phyloP scores from a whole-genome alignment of 257 asterid genomes.

The Rubia yunnanensis region DNA sequence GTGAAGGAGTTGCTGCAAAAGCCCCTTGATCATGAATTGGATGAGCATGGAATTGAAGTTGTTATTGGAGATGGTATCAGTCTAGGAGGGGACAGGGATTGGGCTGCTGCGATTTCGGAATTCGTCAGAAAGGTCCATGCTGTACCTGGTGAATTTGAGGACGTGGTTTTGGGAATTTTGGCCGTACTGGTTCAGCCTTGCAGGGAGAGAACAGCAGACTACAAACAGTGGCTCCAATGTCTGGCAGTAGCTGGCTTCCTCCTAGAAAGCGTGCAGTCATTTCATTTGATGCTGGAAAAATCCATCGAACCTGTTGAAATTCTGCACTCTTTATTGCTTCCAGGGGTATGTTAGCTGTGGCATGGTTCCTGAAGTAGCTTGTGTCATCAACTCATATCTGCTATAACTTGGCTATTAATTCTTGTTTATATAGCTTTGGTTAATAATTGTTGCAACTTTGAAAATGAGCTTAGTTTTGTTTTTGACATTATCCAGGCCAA shows the following conservation, averaged over 20 bases:
- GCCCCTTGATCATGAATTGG: conserved; percentile 66
- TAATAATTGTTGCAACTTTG: conserved; percentile 3
- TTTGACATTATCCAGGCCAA: conserved; percentile 50
- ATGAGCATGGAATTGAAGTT: conserved; percentile 61
- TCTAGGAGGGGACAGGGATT: conserved; percentile 91
- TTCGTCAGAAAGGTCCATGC: conserved; percentile 74
- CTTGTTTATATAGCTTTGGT: background rate
- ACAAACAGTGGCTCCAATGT: conserved; percentile 84
- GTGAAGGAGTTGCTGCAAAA: conserved; percentile 63
- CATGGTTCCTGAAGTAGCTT: background rate
- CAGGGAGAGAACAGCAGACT: conserved; percentile 90
- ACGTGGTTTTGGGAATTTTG: conserved; percentile 56
- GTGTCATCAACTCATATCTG: background rate
- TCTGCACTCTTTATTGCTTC: conserved; percentile 74
- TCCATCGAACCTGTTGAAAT: conserved; percentile 71
- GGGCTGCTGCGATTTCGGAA: conserved; percentile 88
- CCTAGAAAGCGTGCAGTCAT: conserved; percentile 63
- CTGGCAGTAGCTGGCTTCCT: conserved; percentile 78
- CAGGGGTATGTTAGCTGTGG: conserved; percentile 54
- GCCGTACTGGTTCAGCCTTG: conserved; percentile 89
- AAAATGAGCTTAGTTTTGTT: conserved; percentile 14
- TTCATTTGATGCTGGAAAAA: conserved; percentile 56
- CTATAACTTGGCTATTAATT: background rate
- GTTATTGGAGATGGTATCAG: conserved; percentile 84
- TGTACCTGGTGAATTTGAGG: conserved; percentile 75